Percentiles rank a stretch among this genome's conserved stretches.
phyloP scores from a whole-genome alignment of 1,139 yeast genomes.

The Saccharomyces hybrid region DNA sequence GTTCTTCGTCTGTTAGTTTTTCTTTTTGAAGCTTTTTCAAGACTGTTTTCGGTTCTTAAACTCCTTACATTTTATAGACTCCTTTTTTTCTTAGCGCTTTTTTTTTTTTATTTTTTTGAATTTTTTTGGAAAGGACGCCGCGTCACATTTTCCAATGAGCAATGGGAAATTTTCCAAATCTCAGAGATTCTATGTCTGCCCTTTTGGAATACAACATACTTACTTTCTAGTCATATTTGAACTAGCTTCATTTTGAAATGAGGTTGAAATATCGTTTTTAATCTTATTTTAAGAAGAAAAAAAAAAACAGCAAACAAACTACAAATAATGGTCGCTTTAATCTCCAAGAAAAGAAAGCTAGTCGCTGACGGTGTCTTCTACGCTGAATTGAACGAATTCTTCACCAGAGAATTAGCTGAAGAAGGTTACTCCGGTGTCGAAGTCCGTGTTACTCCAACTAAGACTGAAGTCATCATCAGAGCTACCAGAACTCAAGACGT shows the following conservation, averaged over 20 bases:
- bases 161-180: background rate
- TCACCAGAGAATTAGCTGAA: constrained; percentile 99
- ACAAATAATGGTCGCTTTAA: constrained; percentile 49
- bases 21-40: too few species aligned
- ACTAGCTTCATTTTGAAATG: too few species aligned
- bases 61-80: too few species aligned
- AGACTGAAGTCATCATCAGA: constrained; percentile 96
- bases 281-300: background rate
- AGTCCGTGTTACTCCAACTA: constrained; percentile 97
- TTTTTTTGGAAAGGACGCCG: background rate
- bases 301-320: constrained; percentile 8
- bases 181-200: background rate
- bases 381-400: constrained; percentile 99
- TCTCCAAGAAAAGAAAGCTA: constrained; percentile 80
- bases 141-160: background rate
- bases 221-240: too few species aligned
- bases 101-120: background rate
- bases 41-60: background rate
- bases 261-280: background rate
- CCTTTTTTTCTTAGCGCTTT: too few species aligned
- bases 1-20: too few species aligned
- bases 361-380: constrained; percentile 99
- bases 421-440: constrained; percentile 99
- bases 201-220: background rate
- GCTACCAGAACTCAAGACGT: constrained; percentile 99